These are phyloP conservation scores for Eucalyptus brandiana DNA, from an alignment of 345 rosid genomes.

Conservation along the genomic window DNA sequence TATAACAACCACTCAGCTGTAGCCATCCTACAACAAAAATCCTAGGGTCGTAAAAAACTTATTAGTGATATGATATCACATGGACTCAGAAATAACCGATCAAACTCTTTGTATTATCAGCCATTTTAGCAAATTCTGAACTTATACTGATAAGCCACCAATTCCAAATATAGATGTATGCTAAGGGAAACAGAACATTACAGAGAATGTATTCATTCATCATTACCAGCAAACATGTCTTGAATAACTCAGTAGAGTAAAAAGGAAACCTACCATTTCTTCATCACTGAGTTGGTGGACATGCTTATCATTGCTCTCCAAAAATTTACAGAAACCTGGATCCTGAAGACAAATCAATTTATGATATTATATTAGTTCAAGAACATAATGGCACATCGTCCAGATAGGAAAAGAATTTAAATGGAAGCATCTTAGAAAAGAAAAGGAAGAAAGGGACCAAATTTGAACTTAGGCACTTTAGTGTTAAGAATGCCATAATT, in stretches of 20 bases:
- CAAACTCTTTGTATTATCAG: background rate
- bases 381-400: background rate
- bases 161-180: background rate
- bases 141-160: background rate
- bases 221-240: background rate
- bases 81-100: background rate
- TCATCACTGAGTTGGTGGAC: constrained; percentile 19
- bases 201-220: background rate
- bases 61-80: background rate
- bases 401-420: background rate
- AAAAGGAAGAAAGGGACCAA: background rate
- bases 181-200: background rate
- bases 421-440: background rate
- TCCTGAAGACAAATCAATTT: constrained; percentile 20
- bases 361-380: background rate
- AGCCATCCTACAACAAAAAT: background rate
- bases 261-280: constrained; percentile 32
- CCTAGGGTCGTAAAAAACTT: background rate
- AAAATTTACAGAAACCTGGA: constrained; percentile 35
- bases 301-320: constrained; percentile 29
- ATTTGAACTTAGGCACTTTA: background rate
- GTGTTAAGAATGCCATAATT: background rate
- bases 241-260: background rate
- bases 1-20: background rate
- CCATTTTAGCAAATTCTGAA: background rate